Percentiles rank a stretch among this genome's conserved stretches.
These are phyloP conservation scores for Bifiguratus adelaidae DNA, from an alignment of 192 early-diverging fungal species.

Conservation along the genomic window DNA sequence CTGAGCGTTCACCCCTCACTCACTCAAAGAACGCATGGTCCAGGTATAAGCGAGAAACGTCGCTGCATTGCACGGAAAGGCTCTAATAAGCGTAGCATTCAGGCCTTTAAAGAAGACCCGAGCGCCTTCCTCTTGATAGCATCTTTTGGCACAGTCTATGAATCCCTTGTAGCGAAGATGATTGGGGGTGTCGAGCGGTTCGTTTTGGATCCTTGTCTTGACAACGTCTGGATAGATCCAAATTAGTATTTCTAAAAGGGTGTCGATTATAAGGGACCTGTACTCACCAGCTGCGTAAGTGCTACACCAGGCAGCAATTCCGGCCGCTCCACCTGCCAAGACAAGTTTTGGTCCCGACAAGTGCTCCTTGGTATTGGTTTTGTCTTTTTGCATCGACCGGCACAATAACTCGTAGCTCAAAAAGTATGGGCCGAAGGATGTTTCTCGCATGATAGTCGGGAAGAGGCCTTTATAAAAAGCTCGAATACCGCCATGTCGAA, in stretches of 20 bases:
- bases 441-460: constrained; percentile 36
- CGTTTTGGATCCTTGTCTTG: constrained; percentile 46
- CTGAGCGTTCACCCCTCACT: too few species aligned
- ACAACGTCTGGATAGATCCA: constrained; percentile 30
- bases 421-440: constrained; percentile 46
- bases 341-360: constrained; percentile 28
- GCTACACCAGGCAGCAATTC: constrained; percentile 41
- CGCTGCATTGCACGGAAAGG: constrained; percentile 48
- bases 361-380: constrained; percentile 12
- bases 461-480: constrained; percentile 37
- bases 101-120: constrained; percentile 42
- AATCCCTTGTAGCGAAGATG: constrained; percentile 24
- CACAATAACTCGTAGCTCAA: constrained; percentile 37
- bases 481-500: constrained; percentile 31
- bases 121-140: constrained; percentile 40
- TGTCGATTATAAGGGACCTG: background rate
- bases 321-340: constrained; percentile 42
- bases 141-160: constrained; percentile 26
- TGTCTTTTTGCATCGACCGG: constrained; percentile 12
- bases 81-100: constrained; percentile 42
- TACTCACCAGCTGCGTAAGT: constrained; percentile 43
- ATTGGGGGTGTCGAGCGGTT: constrained; percentile 21
- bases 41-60: constrained; percentile 45
- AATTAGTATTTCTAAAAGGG: background rate
- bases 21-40: constrained; percentile 32